Percentiles rank a stretch among this genome's conserved stretches.
Conservation (phyloP, 2,329 filamentous ascomycete species). For the Verruconis gallopava region DNA sequence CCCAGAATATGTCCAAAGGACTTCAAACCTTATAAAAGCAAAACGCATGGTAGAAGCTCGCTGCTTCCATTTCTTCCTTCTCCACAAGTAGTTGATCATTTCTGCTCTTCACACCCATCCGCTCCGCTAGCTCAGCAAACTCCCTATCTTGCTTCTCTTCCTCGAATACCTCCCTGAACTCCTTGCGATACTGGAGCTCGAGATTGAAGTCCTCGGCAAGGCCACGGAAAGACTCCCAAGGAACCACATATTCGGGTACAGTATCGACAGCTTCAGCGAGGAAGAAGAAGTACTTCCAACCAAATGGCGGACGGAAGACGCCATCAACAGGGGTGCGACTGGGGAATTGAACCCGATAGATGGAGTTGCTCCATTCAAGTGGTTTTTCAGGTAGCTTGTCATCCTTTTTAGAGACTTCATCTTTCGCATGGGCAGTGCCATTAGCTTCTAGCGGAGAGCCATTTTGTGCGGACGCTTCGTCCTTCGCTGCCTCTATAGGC, state of each 20-base stretch:
- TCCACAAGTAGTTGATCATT: conserved; percentile 56
- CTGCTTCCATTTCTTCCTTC: conserved; percentile 84
- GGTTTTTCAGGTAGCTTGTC: conserved; percentile 33
- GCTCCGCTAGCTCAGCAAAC: conserved; percentile 73
- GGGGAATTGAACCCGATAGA: conserved; percentile 84
- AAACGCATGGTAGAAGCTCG: conserved; percentile 82
- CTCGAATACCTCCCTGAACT: conserved; percentile 83
- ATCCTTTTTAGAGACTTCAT: conserved; percentile 12
- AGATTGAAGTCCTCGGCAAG: conserved; percentile 94
- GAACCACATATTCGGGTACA: conserved; percentile 93
- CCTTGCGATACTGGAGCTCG: conserved; percentile 85
- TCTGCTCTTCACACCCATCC: conserved; percentile 83
- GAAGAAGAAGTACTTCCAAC: conserved; percentile 97
- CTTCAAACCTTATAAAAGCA: conserved; percentile 88
- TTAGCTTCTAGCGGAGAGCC: conserved; percentile 16
- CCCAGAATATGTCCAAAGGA: no score
- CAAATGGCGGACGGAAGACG: conserved; percentile 84
- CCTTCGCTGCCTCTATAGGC: conserved; percentile 25
- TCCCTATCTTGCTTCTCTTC: conserved; percentile 76
- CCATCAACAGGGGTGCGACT: conserved; percentile 74
- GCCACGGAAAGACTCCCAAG: conserved; percentile 94
- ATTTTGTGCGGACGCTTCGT: conserved; percentile 24
- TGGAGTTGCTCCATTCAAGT: conserved; percentile 82
- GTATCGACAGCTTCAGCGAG: conserved; percentile 92
- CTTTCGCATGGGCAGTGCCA: conserved; percentile 12